A percentile compares a stretch with the other conserved stretches of the same genome.
These are phyloP conservation scores for Fusarium paranaense DNA, from an alignment of 2,329 filamentous ascomycete species.

Conservation along the genomic window DNA sequence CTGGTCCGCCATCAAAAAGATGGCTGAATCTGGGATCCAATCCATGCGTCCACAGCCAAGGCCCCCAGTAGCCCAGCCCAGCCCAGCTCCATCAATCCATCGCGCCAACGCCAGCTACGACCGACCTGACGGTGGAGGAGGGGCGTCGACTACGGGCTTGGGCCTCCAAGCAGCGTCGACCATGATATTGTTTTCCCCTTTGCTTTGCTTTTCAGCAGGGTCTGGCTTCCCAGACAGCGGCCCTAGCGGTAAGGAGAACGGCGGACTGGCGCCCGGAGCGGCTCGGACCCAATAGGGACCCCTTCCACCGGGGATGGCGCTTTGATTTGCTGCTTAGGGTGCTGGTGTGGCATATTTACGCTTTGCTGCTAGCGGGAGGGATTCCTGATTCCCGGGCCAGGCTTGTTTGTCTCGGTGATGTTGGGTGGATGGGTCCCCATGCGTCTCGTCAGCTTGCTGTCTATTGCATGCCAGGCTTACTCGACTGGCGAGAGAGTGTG, in stretches of 20 bases:
- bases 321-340: conserved; percentile 29
- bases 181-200: neutral
- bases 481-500: conserved; percentile 12
- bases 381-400: conserved; percentile 19
- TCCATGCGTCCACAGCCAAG: neutral
- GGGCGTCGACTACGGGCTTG: neutral
- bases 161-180: neutral
- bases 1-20: conserved; percentile 14
- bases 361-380: neutral
- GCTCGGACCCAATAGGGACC: conserved; percentile 34
- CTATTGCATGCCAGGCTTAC: neutral
- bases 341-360: conserved; percentile 6
- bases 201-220: neutral
- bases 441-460: neutral
- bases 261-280: conserved; percentile 19
- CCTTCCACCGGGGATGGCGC: conserved; percentile 31
- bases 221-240: neutral
- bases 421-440: conserved; percentile 3
- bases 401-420: neutral
- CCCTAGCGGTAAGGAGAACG: neutral
- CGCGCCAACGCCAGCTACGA: conserved; percentile 1
- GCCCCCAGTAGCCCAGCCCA: neutral
- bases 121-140: neutral
- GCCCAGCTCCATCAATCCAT: neutral
- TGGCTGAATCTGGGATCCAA: conserved; percentile 7